These are phyloP conservation scores for Picochlorum sp. DNA, from an alignment of 139 green algal species.

Conservation along the genomic window DNA sequence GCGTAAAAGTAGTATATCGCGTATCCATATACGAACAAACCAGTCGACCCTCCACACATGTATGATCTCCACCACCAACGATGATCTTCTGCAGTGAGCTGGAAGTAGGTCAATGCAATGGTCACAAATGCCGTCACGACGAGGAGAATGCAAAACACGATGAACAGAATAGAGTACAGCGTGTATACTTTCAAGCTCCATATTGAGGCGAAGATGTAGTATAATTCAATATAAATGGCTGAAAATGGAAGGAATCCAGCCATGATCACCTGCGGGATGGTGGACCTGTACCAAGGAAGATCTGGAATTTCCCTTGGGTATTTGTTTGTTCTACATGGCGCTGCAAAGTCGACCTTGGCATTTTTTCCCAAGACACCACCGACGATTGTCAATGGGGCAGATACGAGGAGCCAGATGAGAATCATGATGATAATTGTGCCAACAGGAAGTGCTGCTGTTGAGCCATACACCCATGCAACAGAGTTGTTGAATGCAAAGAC, in stretches of 20 bases:
- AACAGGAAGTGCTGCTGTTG: constrained; percentile 74
- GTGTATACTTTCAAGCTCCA: constrained; percentile 98
- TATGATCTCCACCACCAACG: constrained; percentile 91
- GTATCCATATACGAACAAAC: constrained; percentile 92
- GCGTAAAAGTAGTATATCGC: constrained; percentile 96
- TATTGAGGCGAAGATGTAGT: constrained; percentile 94
- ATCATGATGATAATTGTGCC: constrained; percentile 81
- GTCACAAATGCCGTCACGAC: constrained; percentile 94
- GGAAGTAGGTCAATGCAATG: constrained; percentile 93
- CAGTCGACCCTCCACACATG: constrained; percentile 93
- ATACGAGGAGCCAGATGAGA: constrained; percentile 77
- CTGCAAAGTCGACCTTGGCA: constrained; percentile 53
- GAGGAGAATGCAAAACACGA: constrained; percentile 89
- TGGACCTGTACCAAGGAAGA: constrained; percentile 81
- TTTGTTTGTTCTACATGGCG: constrained; percentile 82
- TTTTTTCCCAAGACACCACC: constrained; percentile 50
- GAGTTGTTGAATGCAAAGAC: constrained; percentile 72
- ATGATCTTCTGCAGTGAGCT: constrained; percentile 89
- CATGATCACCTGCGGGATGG: constrained; percentile 84
- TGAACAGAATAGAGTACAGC: constrained; percentile 90
- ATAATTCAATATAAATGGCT: constrained; percentile 98
- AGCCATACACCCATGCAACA: constrained; percentile 59
- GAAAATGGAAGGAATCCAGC: constrained; percentile 90
- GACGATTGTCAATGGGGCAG: constrained; percentile 85
- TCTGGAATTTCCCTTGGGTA: constrained; percentile 51